Evolutionary conservation across 2,329 filamentous ascomycete genomes (phyloP), one percentile per base, ranked within the genome.

Genomic region (Colletotrichum sp.): DNA sequence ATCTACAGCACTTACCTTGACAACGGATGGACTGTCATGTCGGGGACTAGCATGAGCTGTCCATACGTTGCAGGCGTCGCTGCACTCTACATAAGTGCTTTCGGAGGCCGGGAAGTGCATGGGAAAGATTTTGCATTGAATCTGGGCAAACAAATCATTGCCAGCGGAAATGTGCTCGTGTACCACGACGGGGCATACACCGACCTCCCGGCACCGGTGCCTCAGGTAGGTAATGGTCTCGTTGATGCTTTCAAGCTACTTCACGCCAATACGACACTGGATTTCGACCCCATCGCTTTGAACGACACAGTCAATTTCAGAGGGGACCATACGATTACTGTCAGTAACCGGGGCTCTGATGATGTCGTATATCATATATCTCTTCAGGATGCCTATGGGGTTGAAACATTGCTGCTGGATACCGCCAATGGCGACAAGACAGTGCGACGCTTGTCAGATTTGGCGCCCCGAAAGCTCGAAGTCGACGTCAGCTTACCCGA

Each of bases 31-130:
- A 83, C 82, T 6, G 82, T 89, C 9, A 81, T 86, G 39, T 86
- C 84, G 67, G 88, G 88, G 60, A 90, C 88, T 0, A 88, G 86
- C 3, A 89, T 90, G 88, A 85, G 87, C 6, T 84, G 84, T 63
- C 87, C 87, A 3, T 87, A 87, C 71, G 82, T 88, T 8, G 87
- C 87, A 28, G 87, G 86, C 32, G 81, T 85, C 30, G 83, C 84
- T 3, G 84, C 84, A 21, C 80, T 86, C 18, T 85, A 83, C 60
- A 81, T 85, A 66, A 76, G 81, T 9, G 79, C 78, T 13, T 77
- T 81, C 43, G 84, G 84, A 14, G 83, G 84, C 6, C 83, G 82
- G 9, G 71, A 73, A 4, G 74, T 78, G 4, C 80, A 85, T 60
- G 83, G 83, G 24, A 80, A 80, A 36, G 81, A 75, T 10, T 82